Conservation (phyloP, 768 basidiomycete species). For the Collybia sordida region DNA sequence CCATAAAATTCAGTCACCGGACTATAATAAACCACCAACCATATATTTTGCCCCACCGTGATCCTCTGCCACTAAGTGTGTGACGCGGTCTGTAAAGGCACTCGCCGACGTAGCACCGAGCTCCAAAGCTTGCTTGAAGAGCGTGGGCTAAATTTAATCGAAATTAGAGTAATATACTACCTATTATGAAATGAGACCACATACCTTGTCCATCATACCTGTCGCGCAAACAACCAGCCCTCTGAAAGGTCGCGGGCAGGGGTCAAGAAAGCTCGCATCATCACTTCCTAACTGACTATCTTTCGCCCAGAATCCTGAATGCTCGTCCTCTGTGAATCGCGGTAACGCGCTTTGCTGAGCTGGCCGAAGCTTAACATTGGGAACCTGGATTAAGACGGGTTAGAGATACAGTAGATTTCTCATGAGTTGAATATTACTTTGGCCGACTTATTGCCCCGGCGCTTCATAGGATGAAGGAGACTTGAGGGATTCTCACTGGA, state of each 20-base stretch:
- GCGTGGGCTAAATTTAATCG: constrained; percentile 48
- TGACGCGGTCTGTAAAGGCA: constrained; percentile 84
- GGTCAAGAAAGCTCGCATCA: constrained; percentile 43
- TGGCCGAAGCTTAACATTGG: constrained; percentile 80
- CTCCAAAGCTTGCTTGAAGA: constrained; percentile 77
- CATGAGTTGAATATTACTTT: constrained; percentile 39
- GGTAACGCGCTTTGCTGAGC: constrained; percentile 38
- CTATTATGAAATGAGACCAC: constrained; percentile 12
- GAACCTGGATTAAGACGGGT: constrained; percentile 48
- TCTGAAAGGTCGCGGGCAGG: constrained; percentile 67
- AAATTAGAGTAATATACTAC: too few species aligned
- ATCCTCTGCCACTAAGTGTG: constrained; percentile 81
- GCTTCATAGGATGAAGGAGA: constrained; percentile 31
- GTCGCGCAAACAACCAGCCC: constrained; percentile 72
- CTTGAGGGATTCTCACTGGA: neutral
- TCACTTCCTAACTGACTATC: constrained; percentile 51
- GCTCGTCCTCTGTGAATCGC: constrained; percentile 21
- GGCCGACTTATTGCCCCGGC: constrained; percentile 65
- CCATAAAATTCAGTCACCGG: constrained; percentile 4
- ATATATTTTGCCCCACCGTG: constrained; percentile 84
- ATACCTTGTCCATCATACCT: constrained; percentile 76
- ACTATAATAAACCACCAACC: constrained; percentile 35
- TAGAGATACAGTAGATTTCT: neutral
- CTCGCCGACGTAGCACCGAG: constrained; percentile 71
- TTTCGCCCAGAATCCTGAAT: constrained; percentile 39